These are phyloP conservation scores for Mrakia frigida DNA, from an alignment of 768 basidiomycete species.

Conservation along the genomic window DNA sequence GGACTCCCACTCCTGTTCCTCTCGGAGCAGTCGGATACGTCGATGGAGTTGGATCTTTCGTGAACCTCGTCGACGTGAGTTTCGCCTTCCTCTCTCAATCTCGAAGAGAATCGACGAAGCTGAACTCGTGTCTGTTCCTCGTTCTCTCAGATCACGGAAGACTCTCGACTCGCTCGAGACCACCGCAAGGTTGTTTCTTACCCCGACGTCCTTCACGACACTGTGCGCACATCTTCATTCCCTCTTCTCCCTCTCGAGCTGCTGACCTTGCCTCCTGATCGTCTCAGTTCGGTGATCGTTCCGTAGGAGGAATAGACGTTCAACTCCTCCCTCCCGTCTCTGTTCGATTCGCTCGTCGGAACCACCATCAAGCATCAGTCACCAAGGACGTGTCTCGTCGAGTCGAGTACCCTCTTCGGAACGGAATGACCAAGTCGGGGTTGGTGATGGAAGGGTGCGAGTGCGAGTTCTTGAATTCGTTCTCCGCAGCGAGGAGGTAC, in stretches of 20 bases:
- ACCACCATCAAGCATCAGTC: not conserved
- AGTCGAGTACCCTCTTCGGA: not conserved
- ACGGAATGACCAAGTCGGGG: not conserved
- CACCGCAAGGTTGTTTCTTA: not conserved
- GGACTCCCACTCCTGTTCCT: constrained; percentile 59
- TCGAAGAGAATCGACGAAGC: not conserved
- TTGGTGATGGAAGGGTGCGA: not conserved
- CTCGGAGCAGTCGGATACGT: constrained; percentile 74
- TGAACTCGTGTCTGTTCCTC: not conserved
- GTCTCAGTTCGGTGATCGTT: not conserved
- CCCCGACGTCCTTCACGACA: not conserved
- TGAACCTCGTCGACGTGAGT: constrained; percentile 61
- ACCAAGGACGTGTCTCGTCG: not conserved
- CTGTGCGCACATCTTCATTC: not conserved
- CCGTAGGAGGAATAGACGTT: not conserved
- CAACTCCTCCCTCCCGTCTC: not conserved
- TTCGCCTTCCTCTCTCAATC: not conserved
- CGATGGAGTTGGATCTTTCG: constrained; percentile 59
- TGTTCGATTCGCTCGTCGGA: not conserved
- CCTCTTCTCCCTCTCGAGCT: not conserved
- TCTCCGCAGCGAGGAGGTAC: not conserved
- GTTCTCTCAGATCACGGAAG: not conserved
- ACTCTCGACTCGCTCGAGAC: not conserved
- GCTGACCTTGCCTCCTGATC: not conserved
- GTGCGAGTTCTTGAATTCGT: not conserved